Evolutionary conservation across 2,329 filamentous ascomycete species (phyloP).

Genomic region (Fusarium nanum): DNA sequence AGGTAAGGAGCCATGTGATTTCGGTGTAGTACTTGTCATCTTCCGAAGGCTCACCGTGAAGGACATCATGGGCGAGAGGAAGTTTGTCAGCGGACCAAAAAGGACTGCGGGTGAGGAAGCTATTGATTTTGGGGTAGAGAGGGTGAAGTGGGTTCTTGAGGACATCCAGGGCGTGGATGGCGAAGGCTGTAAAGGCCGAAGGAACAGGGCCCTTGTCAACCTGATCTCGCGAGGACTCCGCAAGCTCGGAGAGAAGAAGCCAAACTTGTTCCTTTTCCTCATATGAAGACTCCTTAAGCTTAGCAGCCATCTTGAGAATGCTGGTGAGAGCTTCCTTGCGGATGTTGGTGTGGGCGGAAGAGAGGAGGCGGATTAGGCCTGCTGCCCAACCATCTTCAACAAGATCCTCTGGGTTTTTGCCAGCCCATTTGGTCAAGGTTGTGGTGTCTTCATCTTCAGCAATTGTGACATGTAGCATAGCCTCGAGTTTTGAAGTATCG

Average conservation of each 20-base stretch:
- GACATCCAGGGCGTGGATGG: conserved; percentile 75
- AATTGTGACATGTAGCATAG: conserved; percentile 63
- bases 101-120: conserved; percentile 82
- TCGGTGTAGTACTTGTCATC: conserved; percentile 80
- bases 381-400: conserved; percentile 81
- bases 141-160: conserved; percentile 81
- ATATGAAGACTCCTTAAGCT: conserved; percentile 75
- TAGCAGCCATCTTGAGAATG: conserved; percentile 72
- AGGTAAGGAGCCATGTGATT: conserved; percentile 77
- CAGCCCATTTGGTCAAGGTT: conserved; percentile 72
- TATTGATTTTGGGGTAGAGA: conserved; percentile 88
- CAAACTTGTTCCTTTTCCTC: conserved; percentile 82
- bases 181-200: conserved; percentile 80
- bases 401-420: conserved; percentile 81
- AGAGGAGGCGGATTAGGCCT: conserved; percentile 78
- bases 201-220: conserved; percentile 72
- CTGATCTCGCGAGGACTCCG: conserved; percentile 74
- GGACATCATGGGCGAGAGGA: conserved; percentile 73
- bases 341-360: conserved; percentile 79
- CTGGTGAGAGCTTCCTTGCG: conserved; percentile 80
- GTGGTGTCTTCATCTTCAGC: conserved; percentile 62
- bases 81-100: conserved; percentile 80
- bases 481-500: conserved; percentile 60
- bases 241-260: conserved; percentile 81
- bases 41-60: conserved; percentile 74